Percentiles rank a stretch among this genome's conserved stretches.
Conservation (phyloP, 2,329 filamentous ascomycete species). For the Exophiala xenobiotica region DNA sequence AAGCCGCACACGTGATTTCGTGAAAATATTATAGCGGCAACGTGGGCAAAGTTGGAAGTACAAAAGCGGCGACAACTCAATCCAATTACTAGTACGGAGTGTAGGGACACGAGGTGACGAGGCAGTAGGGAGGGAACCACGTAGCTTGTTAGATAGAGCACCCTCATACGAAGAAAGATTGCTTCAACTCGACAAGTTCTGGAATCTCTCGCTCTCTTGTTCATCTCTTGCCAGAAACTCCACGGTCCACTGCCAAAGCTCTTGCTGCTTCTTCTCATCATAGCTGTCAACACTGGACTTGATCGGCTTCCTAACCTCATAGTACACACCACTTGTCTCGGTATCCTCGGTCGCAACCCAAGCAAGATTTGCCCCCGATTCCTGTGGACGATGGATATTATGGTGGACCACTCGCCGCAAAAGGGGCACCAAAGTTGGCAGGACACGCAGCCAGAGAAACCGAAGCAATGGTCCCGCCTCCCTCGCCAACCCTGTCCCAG, state of each 20-base stretch:
- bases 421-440: conserved; percentile 40
- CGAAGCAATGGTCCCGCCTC: conserved; percentile 32
- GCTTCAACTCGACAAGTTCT: neutral
- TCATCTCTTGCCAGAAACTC: conserved; percentile 33
- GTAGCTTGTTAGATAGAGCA: neutral
- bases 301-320: conserved; percentile 43
- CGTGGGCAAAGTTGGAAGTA: too few species aligned
- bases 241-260: conserved; percentile 52
- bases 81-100: too few species aligned
- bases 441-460: conserved; percentile 40
- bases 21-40: too few species aligned
- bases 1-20: too few species aligned
- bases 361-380: conserved; percentile 45
- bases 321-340: conserved; percentile 44
- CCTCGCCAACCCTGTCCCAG: conserved; percentile 46
- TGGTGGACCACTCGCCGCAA: conserved; percentile 34
- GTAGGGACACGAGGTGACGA: too few species aligned
- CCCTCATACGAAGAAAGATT: neutral
- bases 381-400: conserved; percentile 42
- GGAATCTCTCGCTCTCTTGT: conserved; percentile 32
- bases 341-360: conserved; percentile 41
- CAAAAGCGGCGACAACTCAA: too few species aligned
- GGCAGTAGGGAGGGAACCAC: too few species aligned
- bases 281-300: conserved; percentile 47
- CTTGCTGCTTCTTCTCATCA: conserved; percentile 48